Evolutionary conservation across 2,329 filamentous ascomycete genomes (phyloP).

Genomic region (Teratosphaeria pseudoeucalypti): DNA sequence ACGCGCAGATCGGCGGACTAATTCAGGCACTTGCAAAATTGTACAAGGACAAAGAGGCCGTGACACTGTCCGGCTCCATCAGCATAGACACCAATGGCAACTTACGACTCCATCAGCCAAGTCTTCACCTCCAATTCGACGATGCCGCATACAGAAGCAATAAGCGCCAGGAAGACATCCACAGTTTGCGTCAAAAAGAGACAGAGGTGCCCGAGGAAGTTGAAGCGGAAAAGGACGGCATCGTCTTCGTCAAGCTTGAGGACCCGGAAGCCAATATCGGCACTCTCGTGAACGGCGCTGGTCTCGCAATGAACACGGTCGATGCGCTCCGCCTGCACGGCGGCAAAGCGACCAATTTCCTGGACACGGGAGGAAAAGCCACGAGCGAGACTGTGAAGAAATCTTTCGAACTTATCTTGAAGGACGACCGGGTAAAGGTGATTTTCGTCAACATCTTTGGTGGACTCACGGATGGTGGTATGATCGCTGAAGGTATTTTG

Average conservation of each 20-base stretch:
- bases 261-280: constrained; percentile 55
- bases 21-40: constrained; percentile 47
- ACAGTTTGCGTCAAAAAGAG: constrained; percentile 44
- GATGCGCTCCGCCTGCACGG: constrained; percentile 62
- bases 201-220: constrained; percentile 47
- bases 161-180: constrained; percentile 51
- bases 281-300: constrained; percentile 80
- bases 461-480: constrained; percentile 62
- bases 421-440: constrained; percentile 60
- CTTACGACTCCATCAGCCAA: constrained; percentile 38
- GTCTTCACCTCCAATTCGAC: constrained; percentile 55
- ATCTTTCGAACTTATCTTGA: constrained; percentile 62
- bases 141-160: constrained; percentile 56
- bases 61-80: constrained; percentile 46
- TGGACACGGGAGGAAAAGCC: constrained; percentile 83
- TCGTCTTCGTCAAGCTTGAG: constrained; percentile 62
- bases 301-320: constrained; percentile 82
- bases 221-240: constrained; percentile 57
- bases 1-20: constrained; percentile 36
- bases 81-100: constrained; percentile 29
- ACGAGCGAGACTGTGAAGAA: constrained; percentile 70
- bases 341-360: constrained; percentile 67
- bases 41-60: constrained; percentile 56
- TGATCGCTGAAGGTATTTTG: constrained; percentile 69
- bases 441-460: constrained; percentile 65